Conservation (phyloP, 345 rosid species). For the Camelina neglecta region DNA sequence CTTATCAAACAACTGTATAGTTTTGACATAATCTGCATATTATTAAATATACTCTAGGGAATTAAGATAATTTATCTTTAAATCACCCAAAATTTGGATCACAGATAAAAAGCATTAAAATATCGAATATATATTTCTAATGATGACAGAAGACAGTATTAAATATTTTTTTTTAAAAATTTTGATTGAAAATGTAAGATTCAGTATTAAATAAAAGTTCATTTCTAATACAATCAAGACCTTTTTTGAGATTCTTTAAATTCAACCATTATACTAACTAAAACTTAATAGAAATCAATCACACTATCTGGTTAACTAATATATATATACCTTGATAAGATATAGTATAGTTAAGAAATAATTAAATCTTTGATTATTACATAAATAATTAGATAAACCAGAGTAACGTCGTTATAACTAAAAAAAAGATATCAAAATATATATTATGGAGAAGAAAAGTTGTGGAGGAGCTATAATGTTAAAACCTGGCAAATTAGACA, state of each 20-base stretch:
- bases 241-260: background rate
- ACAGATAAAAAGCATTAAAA: background rate
- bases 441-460: slow-evolving; percentile 32
- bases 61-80: slow-evolving; percentile 12
- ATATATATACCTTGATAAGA: background rate
- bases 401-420: slow-evolving; percentile 33
- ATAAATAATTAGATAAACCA: background rate
- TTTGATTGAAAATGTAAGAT: background rate
- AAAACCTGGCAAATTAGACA: slow-evolving; percentile 57
- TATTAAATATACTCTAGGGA: slow-evolving; percentile 6
- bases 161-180: background rate
- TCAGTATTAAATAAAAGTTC: background rate
- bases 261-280: background rate
- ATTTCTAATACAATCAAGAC: too few species aligned
- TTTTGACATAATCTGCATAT: slow-evolving; percentile 30
- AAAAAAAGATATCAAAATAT: slow-evolving; percentile 28
- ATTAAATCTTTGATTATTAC: background rate
- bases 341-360: slow-evolving; percentile 4
- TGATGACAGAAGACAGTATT: background rate
- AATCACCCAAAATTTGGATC: background rate
- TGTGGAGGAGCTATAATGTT: slow-evolving; percentile 60
- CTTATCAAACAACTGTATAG: slow-evolving; percentile 19
- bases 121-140: slow-evolving; percentile 2
- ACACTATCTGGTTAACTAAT: background rate
- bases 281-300: background rate